These are phyloP conservation scores for Ustilago tritici DNA, from an alignment of 1,284 basidiomycete species.

Conservation along the genomic window DNA sequence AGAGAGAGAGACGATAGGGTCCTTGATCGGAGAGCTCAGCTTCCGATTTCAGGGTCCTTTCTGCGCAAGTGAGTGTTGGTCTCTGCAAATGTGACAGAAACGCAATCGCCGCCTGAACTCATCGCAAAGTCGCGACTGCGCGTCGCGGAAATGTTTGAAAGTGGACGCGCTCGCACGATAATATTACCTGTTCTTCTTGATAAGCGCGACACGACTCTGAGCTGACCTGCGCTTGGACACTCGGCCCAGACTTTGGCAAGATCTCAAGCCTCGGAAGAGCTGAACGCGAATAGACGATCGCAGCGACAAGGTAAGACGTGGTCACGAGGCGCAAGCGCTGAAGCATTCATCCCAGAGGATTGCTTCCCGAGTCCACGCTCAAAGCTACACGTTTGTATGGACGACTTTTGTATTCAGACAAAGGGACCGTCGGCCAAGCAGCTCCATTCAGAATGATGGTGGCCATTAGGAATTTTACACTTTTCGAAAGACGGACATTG, in stretches of 20 bases:
- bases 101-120: neutral
- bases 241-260: too few relatives aligned
- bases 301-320: too few relatives aligned
- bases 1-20: neutral
- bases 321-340: too few relatives aligned
- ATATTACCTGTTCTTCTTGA: neutral
- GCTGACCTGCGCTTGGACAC: too few relatives aligned
- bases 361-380: neutral
- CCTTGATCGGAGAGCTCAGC: neutral
- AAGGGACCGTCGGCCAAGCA: neutral
- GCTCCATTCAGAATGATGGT: neutral
- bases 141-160: slow-evolving; percentile 2
- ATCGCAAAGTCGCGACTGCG: neutral
- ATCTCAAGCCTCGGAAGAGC: too few relatives aligned
- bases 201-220: too few relatives aligned
- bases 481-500: too few relatives aligned
- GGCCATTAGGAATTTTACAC: neutral
- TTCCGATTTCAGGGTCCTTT: slow-evolving; percentile 9
- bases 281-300: too few relatives aligned
- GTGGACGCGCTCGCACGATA: slow-evolving; percentile 1
- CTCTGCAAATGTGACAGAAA: neutral
- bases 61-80: slow-evolving; percentile 1
- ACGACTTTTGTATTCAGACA: neutral
- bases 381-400: neutral
- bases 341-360: too few relatives aligned